Evolutionary conservation across 225 moss, liverwort and hornwort species (phyloP), one percentile per base, ranked within the genome.

Genomic region (Bryum argenteum): DNA sequence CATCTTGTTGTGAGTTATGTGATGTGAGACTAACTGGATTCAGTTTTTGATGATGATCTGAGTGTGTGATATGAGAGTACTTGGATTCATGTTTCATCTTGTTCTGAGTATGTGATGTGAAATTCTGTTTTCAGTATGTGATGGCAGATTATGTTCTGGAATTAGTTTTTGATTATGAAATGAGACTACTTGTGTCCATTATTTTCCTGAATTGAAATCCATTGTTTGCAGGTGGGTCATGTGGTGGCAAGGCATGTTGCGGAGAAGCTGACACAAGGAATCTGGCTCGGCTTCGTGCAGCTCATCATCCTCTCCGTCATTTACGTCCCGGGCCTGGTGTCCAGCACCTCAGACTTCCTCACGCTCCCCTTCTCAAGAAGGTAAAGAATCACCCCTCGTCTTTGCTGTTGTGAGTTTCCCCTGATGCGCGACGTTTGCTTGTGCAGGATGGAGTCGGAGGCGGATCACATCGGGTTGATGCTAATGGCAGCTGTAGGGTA

Each of bases 161-260:
- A n/a, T n/a, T n/a, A n/a, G n/a, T n/a, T 11, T 45, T 63, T 63
- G 69, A 20, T 48, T 39, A 51, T 24, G 13, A 51, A 77, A 26
- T 43, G 48, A n/a, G 6, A 22, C 40, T 9, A 38, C n/a, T 15
- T 44, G 10, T 6, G 37, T 42, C 0, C 15, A 11, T 67, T 15
- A 1, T 60, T n/a, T n/a, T n/a, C n/a, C n/a, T n/a, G n/a, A n/a
- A n/a, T n/a, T n/a, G n/a, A n/a, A n/a, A n/a, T n/a, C n/a, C n/a
- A n/a, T n/a, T n/a, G n/a, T n/a, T n/a, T n/a, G n/a, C 89, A 98
- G 97, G 79, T 98, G 61, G 97, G 94, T 51, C 98, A 98, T 74
- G 98, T 94, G 60, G 98, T 98, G 53, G 98, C 98, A 9, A 88
- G 98, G 28, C 98, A 98, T 75, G 89, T 88, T 65, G 98, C 92